These are phyloP conservation scores for Talaromyces sp. DNA, from an alignment of 2,329 filamentous ascomycete species.

Conservation along the genomic window DNA sequence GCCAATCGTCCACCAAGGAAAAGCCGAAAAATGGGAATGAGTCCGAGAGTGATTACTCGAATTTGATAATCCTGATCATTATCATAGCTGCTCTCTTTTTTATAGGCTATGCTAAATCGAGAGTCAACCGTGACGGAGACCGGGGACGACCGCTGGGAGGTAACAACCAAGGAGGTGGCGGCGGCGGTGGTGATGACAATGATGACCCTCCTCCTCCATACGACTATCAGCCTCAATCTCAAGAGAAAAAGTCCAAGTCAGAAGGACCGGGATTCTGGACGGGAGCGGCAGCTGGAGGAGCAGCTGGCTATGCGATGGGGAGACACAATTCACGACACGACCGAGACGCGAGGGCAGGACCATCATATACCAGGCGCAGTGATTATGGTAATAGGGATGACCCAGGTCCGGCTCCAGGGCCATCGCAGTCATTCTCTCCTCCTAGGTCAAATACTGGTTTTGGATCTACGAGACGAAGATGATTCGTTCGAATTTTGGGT, in stretches of 20 bases:
- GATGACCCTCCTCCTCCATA: slow-evolving; percentile 44
- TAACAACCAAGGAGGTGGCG: slow-evolving; percentile 37
- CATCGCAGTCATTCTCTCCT: slow-evolving; percentile 36
- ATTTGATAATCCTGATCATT: slow-evolving; percentile 32
- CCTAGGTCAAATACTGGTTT: slow-evolving; percentile 44
- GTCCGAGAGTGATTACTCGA: not conserved
- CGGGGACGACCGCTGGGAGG: slow-evolving; percentile 28
- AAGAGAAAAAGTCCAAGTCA: slow-evolving; percentile 32
- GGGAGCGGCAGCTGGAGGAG: slow-evolving; percentile 43
- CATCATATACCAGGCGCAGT: slow-evolving; percentile 14
- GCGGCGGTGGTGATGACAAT: slow-evolving; percentile 37
- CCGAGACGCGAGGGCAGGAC: not conserved
- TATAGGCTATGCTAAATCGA: slow-evolving; percentile 28
- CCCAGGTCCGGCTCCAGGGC: slow-evolving; percentile 33
- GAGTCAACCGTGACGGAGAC: slow-evolving; percentile 23
- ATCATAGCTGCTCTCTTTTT: slow-evolving; percentile 26
- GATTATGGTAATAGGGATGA: slow-evolving; percentile 36
- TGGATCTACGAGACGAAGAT: slow-evolving; percentile 46
- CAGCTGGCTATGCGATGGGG: slow-evolving; percentile 32
- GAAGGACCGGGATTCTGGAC: slow-evolving; percentile 50
- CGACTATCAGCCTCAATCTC: slow-evolving; percentile 29
- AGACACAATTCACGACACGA: not conserved
- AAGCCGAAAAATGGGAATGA: not conserved
- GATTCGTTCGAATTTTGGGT: not conserved
- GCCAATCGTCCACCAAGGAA: slow-evolving; percentile 4